Evolutionary conservation across 2,329 filamentous ascomycete genomes (phyloP).

Genomic region (Aureobasidium sp.): DNA sequence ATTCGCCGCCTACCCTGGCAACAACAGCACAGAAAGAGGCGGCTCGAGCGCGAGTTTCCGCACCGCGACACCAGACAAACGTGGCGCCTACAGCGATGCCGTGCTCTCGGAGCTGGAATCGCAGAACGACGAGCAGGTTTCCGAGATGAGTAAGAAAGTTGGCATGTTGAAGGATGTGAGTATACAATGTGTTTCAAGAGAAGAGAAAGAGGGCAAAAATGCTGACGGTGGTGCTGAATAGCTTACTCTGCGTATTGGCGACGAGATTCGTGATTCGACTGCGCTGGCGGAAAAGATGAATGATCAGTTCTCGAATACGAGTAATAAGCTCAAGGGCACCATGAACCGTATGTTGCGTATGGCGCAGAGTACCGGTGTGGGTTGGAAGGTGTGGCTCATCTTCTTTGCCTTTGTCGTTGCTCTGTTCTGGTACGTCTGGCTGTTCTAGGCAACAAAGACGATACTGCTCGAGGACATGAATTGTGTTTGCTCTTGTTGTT

Average conservation of each 20-base stretch:
- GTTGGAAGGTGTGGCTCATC: conserved; percentile 87
- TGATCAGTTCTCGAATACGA: conserved; percentile 80
- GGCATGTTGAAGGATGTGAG: conserved; percentile 80
- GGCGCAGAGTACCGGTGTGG: conserved; percentile 88
- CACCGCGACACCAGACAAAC: conserved; percentile 44
- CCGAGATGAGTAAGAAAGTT: conserved; percentile 87
- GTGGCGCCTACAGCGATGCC: conserved; percentile 86
- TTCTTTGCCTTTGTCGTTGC: conserved; percentile 81
- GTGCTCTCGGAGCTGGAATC: conserved; percentile 90
- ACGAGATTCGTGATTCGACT: conserved; percentile 87
- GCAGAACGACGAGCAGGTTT: conserved; percentile 86
- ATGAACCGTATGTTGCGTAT: conserved; percentile 97
- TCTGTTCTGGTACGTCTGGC: conserved; percentile 88
- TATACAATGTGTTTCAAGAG: background rate
- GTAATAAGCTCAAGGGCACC: conserved; percentile 73
- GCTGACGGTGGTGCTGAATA: conserved; percentile 29
- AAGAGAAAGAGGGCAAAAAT: background rate
- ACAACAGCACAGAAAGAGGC: conserved; percentile 18
- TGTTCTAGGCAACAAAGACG: conserved; percentile 39
- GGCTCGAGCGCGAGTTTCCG: conserved; percentile 28
- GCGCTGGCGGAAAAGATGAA: conserved; percentile 93
- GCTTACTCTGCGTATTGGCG: conserved; percentile 89
- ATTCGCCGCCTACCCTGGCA: conserved; percentile 27
- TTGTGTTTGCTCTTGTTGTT: conserved; percentile 1
- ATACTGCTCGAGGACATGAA: background rate